Conservation (phyloP, 2,329 filamentous ascomycete genomes). For the Fusarium devonianum region DNA sequence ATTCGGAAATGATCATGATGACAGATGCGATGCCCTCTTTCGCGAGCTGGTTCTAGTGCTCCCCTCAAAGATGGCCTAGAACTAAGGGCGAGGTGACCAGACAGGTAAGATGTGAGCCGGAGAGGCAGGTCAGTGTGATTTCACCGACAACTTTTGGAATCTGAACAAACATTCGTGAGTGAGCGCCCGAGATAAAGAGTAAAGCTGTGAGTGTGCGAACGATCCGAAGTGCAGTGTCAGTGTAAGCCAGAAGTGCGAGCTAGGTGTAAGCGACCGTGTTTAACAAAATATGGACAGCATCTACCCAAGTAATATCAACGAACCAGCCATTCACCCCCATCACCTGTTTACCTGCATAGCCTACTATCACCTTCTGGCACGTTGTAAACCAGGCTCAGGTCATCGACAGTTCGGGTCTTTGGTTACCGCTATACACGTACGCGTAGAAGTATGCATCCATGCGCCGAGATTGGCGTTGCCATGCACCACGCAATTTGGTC, state of each 20-base stretch:
- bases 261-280: conserved; percentile 14
- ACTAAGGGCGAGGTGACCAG: neutral
- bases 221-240: neutral
- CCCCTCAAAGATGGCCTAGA: neutral
- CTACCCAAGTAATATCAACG: conserved; percentile 1
- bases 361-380: neutral
- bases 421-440: neutral
- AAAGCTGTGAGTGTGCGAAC: neutral
- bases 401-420: neutral
- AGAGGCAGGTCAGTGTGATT: neutral
- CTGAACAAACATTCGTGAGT: neutral
- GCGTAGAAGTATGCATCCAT: conserved; percentile 1
- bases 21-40: neutral
- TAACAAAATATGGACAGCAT: neutral
- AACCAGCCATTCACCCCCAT: neutral
- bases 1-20: conserved; percentile 38
- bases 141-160: neutral
- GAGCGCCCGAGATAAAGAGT: neutral
- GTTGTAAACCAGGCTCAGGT: neutral
- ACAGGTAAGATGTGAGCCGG: neutral
- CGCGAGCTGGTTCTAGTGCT: neutral
- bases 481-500: conserved; percentile 4
- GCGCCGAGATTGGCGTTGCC: conserved; percentile 1
- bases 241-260: neutral
- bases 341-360: conserved; percentile 6